Evolutionary conservation across 768 basidiomycete species (phyloP), one percentile per base, ranked within the genome.

Genomic region (Rhodotorula taiwanensis): DNA sequence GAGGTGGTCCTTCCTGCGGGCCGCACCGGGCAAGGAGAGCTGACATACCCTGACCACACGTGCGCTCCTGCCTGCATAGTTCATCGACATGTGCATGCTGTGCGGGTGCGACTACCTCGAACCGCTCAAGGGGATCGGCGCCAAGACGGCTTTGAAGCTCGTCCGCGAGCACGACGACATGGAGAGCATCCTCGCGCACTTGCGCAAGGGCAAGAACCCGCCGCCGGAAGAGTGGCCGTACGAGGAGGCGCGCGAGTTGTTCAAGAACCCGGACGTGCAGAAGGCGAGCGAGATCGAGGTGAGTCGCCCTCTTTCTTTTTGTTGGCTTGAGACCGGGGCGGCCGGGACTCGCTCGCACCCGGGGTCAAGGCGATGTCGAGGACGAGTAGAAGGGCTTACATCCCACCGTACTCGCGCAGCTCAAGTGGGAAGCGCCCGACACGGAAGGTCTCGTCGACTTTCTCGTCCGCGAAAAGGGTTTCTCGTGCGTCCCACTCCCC

Each of bases 101-200:
- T 84, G 98, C 43, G 95, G 95, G 8, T 99, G 95, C 63, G 95
- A 99, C 74, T 99, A 99, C 77, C 84, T 99, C 61, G 95, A 99
- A 75, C 95, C 95, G n/a, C 91, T 95, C 74, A 93, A 85, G 76
- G 95, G 95, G 4, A 79, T 99, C 47, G 95, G 95, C 31, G 93
- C 95, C 20, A 95, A 97, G 75, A 90, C 86, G 20, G 95, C 94
- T 5, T 79, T 95, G 54, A 99, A 98, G 77, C 82, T 97, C 36
- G 81, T 98, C 48, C 80, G 87, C 66, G 94, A 99, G 73, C 78
- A 88, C 62, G 84, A 84, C 14, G 80, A 80, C 15, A 80, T 99
- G 25, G 82, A 80, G 48, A 81, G 79, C 5, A 86, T 95, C 42
- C 78, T 95, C 41, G 82, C 85, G 60, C 85, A 89, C 18, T 73